A percentile compares a stretch with the other conserved stretches of the same genome.
Evolutionary conservation across 1,139 yeast species (phyloP).

Genomic region (Debaryomyces sp.): DNA sequence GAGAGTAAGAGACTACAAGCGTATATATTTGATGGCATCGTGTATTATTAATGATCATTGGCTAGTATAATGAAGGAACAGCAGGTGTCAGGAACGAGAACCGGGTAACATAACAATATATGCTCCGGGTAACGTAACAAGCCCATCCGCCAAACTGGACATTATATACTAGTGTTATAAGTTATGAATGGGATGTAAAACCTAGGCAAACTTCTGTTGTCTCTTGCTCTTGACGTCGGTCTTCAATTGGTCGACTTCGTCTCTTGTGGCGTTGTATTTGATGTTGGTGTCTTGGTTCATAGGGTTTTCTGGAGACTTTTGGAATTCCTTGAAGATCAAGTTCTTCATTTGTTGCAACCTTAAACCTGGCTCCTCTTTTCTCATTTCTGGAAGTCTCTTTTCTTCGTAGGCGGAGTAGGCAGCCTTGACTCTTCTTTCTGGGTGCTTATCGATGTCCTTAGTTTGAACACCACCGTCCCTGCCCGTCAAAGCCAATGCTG

Average conservation of each 20-base stretch:
- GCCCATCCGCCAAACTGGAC: neutral
- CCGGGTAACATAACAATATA: neutral
- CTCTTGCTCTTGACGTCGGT: conserved; percentile 51
- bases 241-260: conserved; percentile 56
- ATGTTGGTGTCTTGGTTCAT: conserved; percentile 77
- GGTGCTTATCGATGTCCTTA: conserved; percentile 81
- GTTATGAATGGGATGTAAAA: neutral
- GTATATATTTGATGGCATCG: neutral
- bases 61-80: neutral
- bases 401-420: conserved; percentile 77
- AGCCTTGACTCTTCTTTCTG: conserved; percentile 86
- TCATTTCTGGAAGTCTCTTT: conserved; percentile 68
- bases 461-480: conserved; percentile 56
- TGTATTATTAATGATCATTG: neutral
- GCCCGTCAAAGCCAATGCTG: conserved; percentile 68
- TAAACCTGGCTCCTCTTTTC: conserved; percentile 79
- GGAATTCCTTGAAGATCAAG: conserved; percentile 75
- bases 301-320: conserved; percentile 80
- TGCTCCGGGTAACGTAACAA: neutral
- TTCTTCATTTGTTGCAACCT: conserved; percentile 80
- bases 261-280: conserved; percentile 60
- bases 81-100: neutral
- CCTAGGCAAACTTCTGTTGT: conserved; percentile 40
- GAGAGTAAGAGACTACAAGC: neutral
- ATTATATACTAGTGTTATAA: neutral